These are phyloP conservation scores for Venturia carpophila DNA, from an alignment of 2,329 filamentous ascomycete species.

Conservation along the genomic window DNA sequence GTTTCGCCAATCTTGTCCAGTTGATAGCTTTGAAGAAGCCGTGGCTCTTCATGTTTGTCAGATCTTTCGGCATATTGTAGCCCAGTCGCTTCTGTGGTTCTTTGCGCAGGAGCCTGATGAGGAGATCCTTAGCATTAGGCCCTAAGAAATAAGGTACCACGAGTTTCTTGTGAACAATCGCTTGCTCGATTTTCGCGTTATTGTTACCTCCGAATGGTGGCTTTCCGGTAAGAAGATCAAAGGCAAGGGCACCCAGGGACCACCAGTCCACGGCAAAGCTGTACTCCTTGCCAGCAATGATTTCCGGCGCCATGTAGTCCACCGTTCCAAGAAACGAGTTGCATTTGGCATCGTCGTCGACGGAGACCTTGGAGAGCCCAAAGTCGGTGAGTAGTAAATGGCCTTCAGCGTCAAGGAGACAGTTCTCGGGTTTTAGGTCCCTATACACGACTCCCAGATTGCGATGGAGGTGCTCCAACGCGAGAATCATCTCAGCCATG, in stretches of 20 bases:
- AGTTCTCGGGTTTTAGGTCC: constrained; percentile 96
- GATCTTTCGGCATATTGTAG: constrained; percentile 78
- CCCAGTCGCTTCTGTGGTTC: constrained; percentile 87
- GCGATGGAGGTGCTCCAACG: constrained; percentile 85
- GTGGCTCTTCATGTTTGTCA: constrained; percentile 79
- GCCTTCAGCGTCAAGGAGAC: constrained; percentile 81
- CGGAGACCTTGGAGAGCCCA: constrained; percentile 87
- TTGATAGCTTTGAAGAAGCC: constrained; percentile 96
- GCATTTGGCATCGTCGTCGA: constrained; percentile 64
- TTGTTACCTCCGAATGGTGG: constrained; percentile 89
- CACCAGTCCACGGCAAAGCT: constrained; percentile 97
- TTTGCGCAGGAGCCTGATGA: constrained; percentile 83
- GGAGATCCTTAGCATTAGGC: constrained; percentile 85
- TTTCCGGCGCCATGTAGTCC: constrained; percentile 98
- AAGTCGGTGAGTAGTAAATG: constrained; percentile 95
- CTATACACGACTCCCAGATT: constrained; percentile 92
- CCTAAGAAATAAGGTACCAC: constrained; percentile 82
- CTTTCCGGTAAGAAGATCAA: constrained; percentile 83
- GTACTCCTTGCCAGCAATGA: constrained; percentile 80
- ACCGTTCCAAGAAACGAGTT: constrained; percentile 90
- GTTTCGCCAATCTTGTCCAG: constrained; percentile 76
- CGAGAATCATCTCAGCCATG: constrained; percentile 96
- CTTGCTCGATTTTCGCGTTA: constrained; percentile 89
- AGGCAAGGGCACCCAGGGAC: constrained; percentile 89
- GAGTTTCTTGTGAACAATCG: constrained; percentile 90